Percentiles rank a stretch among this genome's conserved stretches.
These are phyloP conservation scores for Ophiostoma sp. DNA, from an alignment of 2,329 filamentous ascomycete species.

Conservation along the genomic window DNA sequence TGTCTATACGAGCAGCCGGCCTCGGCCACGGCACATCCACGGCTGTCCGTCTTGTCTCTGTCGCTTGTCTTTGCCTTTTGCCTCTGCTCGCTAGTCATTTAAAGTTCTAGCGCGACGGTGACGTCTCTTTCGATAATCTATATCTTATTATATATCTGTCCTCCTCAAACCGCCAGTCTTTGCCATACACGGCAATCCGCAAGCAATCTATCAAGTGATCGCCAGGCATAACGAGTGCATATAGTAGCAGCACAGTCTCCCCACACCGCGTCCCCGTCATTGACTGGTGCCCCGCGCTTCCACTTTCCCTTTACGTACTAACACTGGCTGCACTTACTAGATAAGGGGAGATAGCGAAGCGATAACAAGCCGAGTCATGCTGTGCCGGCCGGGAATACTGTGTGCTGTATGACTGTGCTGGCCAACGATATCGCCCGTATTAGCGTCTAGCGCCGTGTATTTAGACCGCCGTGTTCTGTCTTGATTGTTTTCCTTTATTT, in stretches of 20 bases:
- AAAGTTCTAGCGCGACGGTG: not conserved
- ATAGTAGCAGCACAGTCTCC: not conserved
- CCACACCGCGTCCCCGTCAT: not conserved
- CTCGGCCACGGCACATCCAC: not conserved
- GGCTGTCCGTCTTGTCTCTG: not conserved
- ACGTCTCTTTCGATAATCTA: not conserved
- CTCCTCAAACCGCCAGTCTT: not conserved
- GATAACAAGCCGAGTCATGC: not conserved
- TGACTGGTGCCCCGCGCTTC: not conserved
- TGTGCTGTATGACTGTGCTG: not conserved
- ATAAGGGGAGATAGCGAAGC: not conserved
- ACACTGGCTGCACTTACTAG: not conserved
- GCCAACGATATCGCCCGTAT: constrained; percentile 9
- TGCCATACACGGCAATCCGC: not conserved
- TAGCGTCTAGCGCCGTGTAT: not conserved
- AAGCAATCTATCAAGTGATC: constrained; percentile 4
- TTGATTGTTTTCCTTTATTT: not conserved
- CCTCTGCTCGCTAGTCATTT: not conserved
- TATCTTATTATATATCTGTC: not conserved
- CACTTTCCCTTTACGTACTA: constrained; percentile 14
- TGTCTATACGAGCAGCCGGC: not conserved
- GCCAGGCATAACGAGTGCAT: not conserved
- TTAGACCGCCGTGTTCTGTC: not conserved
- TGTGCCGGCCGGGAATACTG: not conserved
- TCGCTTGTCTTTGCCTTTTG: not conserved